Evolutionary conservation across 768 basidiomycete species (phyloP), one percentile per base, ranked within the genome.

Genomic region (Daedaleopsis sinensis): DNA sequence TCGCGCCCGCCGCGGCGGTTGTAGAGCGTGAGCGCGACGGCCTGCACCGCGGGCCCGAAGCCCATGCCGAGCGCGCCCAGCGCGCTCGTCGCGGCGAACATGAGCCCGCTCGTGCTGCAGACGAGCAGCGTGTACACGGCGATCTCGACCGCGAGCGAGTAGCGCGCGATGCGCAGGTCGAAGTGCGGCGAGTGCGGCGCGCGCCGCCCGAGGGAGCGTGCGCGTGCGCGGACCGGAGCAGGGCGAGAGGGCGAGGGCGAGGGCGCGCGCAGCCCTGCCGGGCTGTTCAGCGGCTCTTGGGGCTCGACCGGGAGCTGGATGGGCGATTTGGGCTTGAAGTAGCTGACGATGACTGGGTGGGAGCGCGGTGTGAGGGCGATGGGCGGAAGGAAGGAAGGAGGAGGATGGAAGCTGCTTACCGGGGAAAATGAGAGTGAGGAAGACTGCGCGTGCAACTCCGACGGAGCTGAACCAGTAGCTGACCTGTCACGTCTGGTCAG

Each of bases 1-100:
- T 94, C 90, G 15, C 78, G 79, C 2, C 86, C 83, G 1, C 82
- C 82, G 19, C 77, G 76, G n/a, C 73, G 74, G 32, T 75, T 75
- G 62, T 88, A 91, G 48, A 91, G 69, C 23, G 88, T 83, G 46
- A 96, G 74, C 3, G 92, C 86, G 38, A 93, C 80, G 21, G 88
- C 88, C 58, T 91, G 87, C 9, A 82, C 61, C 1, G 90, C 86
- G 10, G 94, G 93, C 23, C 69, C 71, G 59, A 88, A 84, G 1
- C 89, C 91, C 0, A 79, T 70, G 0, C 86, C 86, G 23, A 93
- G 75, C n/a, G 89, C 78, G 19, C 79, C 75, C 6, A 89, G 13
- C 19, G 83, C 67, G 35, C 78, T 79, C 49, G 78, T 78, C 6
- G 79, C 38, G 13, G 84, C 81, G 71, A 89, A 96, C 35, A 78